A percentile compares a stretch with the other conserved stretches of the same genome.
phyloP scores from a whole-genome alignment of 257 asterid species.

The Solanum medicagineum region DNA sequence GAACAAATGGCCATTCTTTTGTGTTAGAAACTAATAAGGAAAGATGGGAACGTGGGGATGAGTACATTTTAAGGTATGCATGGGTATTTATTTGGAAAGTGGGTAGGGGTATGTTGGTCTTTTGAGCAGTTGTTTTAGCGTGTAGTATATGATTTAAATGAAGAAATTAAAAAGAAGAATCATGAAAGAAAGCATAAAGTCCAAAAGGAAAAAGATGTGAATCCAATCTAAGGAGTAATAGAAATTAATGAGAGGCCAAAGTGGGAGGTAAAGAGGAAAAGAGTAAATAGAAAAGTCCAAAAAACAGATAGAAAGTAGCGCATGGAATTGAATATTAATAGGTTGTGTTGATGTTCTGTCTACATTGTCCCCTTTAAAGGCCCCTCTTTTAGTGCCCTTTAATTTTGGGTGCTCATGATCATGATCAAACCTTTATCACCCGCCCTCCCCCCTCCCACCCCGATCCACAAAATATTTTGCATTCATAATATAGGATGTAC shows the following conservation, averaged over 20 bases:
- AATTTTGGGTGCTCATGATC: slow-evolving; percentile 17
- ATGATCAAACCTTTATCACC: slow-evolving; percentile 11
- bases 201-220: slow-evolving; percentile 50
- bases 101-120: not conserved
- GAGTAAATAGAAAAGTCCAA: slow-evolving; percentile 30
- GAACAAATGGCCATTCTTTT: not conserved
- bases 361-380: slow-evolving; percentile 23
- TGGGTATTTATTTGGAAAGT: not conserved
- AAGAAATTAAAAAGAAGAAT: slow-evolving; percentile 22
- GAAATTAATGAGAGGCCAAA: slow-evolving; percentile 21
- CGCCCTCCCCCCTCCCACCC: not conserved
- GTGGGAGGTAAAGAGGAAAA: slow-evolving; percentile 34
- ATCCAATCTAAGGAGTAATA: slow-evolving; percentile 40
- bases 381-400: slow-evolving; percentile 16
- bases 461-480: not conserved
- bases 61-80: not conserved
- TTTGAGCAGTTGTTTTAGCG: not conserved
- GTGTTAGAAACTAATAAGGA: not conserved
- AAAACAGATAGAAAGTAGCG: slow-evolving; percentile 31
- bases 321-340: slow-evolving; percentile 56
- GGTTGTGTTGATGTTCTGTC: slow-evolving; percentile 30
- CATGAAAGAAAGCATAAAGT: slow-evolving; percentile 23
- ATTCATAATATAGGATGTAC: not conserved
- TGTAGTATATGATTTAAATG: slow-evolving; percentile 8
- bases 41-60: not conserved